These are phyloP conservation scores for Erucastrum elatum DNA, from an alignment of 345 rosid species.

Conservation along the genomic window DNA sequence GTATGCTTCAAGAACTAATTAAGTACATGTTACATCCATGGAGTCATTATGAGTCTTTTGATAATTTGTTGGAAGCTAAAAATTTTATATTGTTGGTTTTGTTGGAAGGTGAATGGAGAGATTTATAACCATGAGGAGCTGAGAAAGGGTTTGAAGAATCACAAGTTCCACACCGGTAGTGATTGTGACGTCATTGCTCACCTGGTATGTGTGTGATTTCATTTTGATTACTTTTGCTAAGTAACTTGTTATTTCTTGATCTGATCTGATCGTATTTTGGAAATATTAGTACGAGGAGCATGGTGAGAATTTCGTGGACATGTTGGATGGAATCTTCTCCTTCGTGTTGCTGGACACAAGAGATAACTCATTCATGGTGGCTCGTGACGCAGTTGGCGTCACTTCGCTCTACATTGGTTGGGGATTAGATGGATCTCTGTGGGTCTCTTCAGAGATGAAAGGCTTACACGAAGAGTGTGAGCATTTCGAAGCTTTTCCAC, in stretches of 20 bases:
- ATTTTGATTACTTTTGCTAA: not conserved
- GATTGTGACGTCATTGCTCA: conserved; percentile 96
- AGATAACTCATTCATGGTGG: conserved; percentile 79
- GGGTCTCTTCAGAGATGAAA: conserved; percentile 88
- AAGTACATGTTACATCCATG: not conserved
- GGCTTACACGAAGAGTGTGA: conserved; percentile 90
- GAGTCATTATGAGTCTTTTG: not conserved
- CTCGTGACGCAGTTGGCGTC: conserved; percentile 94
- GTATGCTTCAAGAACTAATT: conserved; percentile 39
- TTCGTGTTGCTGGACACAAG: conserved; percentile 85
- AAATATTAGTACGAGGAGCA: conserved; percentile 71
- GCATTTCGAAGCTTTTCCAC: conserved; percentile 84
- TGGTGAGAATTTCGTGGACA: conserved; percentile 77
- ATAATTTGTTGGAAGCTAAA: not conserved
- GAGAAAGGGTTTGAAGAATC: conserved; percentile 61
- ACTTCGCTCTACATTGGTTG: conserved; percentile 94
- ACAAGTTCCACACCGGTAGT: conserved; percentile 83
- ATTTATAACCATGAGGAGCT: conserved; percentile 90
- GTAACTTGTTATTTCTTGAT: not conserved
- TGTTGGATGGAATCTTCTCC: conserved; percentile 95
- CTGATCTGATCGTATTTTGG: not conserved
- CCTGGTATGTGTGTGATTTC: conserved; percentile 50
- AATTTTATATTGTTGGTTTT: not conserved
- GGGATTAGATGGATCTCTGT: conserved; percentile 89
- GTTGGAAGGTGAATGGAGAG: conserved; percentile 80